Percentiles rank a stretch among this genome's conserved stretches.
Evolutionary conservation across 768 basidiomycete species (phyloP).

Genomic region (Tulasnella sp.): DNA sequence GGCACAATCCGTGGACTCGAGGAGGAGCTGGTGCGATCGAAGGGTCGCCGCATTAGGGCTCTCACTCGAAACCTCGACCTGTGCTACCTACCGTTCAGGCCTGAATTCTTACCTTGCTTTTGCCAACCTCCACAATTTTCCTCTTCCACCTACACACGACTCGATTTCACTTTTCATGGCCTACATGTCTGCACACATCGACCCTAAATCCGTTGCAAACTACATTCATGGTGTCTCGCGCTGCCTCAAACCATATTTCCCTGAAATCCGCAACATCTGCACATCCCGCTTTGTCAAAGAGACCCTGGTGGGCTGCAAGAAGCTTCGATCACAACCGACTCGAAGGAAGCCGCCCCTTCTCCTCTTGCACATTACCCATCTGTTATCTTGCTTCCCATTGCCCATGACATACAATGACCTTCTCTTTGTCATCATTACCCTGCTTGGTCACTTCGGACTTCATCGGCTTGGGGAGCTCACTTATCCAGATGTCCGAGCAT

Average conservation of each 20-base stretch:
- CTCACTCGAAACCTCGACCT: constrained; percentile 22
- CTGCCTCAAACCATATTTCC: constrained; percentile 6
- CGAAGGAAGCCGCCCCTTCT: not conserved
- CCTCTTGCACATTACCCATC: not conserved
- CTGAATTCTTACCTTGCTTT: constrained; percentile 14
- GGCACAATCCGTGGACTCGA: constrained; percentile 25
- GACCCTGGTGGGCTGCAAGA: constrained; percentile 8
- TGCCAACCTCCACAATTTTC: constrained; percentile 10
- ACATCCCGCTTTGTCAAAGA: not conserved
- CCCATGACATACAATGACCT: constrained; percentile 17
- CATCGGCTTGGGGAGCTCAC: constrained; percentile 24
- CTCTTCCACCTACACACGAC: constrained; percentile 11
- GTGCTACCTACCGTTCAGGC: constrained; percentile 18
- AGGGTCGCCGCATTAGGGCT: constrained; percentile 26
- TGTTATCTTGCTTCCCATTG: not conserved
- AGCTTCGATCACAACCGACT: not conserved
- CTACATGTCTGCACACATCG: constrained; percentile 7
- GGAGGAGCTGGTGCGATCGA: constrained; percentile 26
- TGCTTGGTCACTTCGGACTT: constrained; percentile 22
- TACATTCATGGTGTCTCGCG: constrained; percentile 13
- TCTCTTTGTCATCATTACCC: constrained; percentile 23
- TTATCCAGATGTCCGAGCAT: constrained; percentile 14
- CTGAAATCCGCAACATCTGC: not conserved
- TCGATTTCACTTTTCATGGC: constrained; percentile 9
- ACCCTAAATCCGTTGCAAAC: constrained; percentile 2